Percentiles rank a stretch among this genome's conserved stretches.
phyloP scores from a whole-genome alignment of 176 grass and related monocot species.

The Elaeis guineensis region DNA sequence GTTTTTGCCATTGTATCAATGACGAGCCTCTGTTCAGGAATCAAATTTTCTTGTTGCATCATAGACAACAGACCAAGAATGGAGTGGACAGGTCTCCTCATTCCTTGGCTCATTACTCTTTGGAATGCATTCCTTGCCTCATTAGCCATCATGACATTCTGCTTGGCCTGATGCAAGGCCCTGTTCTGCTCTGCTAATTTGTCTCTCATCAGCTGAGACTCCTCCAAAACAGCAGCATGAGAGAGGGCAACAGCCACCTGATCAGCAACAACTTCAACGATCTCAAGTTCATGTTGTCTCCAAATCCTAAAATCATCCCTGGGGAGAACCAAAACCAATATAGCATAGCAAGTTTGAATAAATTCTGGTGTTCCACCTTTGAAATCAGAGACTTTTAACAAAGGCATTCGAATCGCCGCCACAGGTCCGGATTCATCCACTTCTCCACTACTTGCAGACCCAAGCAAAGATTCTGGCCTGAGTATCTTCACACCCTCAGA shows the following conservation, averaged over 20 bases:
- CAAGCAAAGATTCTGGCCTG: constrained; percentile 33
- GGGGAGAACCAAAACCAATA: constrained; percentile 53
- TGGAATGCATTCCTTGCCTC: constrained; percentile 83
- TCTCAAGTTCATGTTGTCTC: constrained; percentile 51
- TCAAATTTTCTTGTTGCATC: constrained; percentile 81
- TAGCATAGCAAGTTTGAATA: constrained; percentile 56
- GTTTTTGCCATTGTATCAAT: constrained; percentile 68
- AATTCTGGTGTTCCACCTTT: constrained; percentile 83
- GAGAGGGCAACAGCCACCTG: constrained; percentile 80
- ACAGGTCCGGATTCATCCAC: constrained; percentile 33
- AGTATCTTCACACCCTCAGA: constrained; percentile 40
- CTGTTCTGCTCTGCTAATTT: constrained; percentile 58
- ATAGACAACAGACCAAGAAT: constrained; percentile 83
- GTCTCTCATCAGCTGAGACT: constrained; percentile 69
- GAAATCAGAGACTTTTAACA: constrained; percentile 68
- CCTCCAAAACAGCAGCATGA: constrained; percentile 65
- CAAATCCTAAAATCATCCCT: constrained; percentile 32
- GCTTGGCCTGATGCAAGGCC: constrained; percentile 54
- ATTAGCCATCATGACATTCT: constrained; percentile 54
- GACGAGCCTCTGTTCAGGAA: constrained; percentile 73
- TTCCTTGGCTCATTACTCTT: constrained; percentile 67
- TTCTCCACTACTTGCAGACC: constrained; percentile 36
- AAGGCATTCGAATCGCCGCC: constrained; percentile 64
- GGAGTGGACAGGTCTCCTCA: constrained; percentile 78
- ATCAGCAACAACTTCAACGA: constrained; percentile 72